Percentiles rank a stretch among this genome's conserved stretches.
These are phyloP conservation scores for Globisporangium sylvaticum DNA, from an alignment of 352 stramenopile species.

Conservation along the genomic window DNA sequence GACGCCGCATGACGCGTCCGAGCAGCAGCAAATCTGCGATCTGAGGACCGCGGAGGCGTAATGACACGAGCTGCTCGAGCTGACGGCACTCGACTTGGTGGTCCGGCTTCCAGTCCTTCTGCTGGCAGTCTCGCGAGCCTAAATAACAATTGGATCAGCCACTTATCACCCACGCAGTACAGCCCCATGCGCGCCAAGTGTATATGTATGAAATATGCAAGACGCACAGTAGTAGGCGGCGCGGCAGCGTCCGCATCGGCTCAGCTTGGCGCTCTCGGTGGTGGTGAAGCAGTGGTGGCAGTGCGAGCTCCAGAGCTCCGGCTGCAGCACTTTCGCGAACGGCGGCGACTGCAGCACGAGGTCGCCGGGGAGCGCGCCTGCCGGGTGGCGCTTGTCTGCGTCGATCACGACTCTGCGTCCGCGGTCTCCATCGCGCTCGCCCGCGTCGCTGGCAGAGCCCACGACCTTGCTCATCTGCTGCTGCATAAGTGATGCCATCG, in stretches of 20 bases:
- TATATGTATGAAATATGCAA: neutral
- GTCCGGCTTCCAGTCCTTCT: slow-evolving; percentile 54
- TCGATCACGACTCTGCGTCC: slow-evolving; percentile 30
- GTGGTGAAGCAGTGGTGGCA: slow-evolving; percentile 61
- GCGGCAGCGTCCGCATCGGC: slow-evolving; percentile 54
- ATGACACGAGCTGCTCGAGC: slow-evolving; percentile 35
- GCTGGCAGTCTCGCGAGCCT: slow-evolving; percentile 65
- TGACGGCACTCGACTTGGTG: slow-evolving; percentile 58
- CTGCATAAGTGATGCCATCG: neutral
- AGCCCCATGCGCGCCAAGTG: neutral
- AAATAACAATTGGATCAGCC: neutral
- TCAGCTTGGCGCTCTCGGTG: slow-evolving; percentile 23
- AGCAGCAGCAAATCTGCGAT: slow-evolving; percentile 56
- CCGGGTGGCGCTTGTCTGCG: neutral
- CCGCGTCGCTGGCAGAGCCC: neutral
- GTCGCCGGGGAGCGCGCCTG: slow-evolving; percentile 20
- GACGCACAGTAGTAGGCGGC: slow-evolving; percentile 63
- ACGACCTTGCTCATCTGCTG: slow-evolving; percentile 1
- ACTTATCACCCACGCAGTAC: neutral
- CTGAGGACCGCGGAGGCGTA: slow-evolving; percentile 34
- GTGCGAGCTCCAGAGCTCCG: slow-evolving; percentile 48
- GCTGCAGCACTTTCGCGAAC: slow-evolving; percentile 41
- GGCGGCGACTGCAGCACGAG: slow-evolving; percentile 29
- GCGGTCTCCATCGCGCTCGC: slow-evolving; percentile 26
- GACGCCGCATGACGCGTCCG: slow-evolving; percentile 38